Evolutionary conservation across 1,284 basidiomycete genomes (phyloP).

Genomic region (Leccinum proliferum): DNA sequence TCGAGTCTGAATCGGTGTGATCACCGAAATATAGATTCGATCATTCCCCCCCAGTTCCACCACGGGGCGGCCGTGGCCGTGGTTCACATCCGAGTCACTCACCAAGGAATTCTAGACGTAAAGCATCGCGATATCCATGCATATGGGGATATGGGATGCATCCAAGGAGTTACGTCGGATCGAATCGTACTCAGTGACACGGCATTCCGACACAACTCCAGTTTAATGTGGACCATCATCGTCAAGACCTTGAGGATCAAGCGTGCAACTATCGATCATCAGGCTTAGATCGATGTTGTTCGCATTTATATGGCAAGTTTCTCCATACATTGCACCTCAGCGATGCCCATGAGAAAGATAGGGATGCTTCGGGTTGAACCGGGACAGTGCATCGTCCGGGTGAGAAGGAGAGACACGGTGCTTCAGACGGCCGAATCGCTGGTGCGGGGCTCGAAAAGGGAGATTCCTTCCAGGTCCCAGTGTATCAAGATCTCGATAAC

Average conservation of each 20-base stretch:
- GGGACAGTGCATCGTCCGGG: neutral
- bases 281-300: neutral
- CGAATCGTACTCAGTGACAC: neutral
- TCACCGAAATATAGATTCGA: neutral
- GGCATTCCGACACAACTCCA: neutral
- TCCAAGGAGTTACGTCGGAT: neutral
- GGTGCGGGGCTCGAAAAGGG: neutral
- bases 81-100: neutral
- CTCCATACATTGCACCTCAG: neutral
- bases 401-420: neutral
- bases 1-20: neutral
- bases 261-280: slow-evolving; percentile 1
- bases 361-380: neutral
- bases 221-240: neutral
- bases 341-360: neutral
- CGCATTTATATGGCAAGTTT: neutral
- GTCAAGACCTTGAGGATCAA: neutral
- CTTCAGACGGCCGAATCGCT: neutral
- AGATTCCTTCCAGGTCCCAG: neutral
- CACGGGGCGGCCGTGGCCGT: neutral
- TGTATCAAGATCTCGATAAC: neutral
- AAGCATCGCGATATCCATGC: neutral
- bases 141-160: neutral
- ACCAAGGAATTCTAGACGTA: neutral
- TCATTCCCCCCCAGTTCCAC: neutral